A percentile compares a stretch with the other conserved stretches of the same genome.
Evolutionary conservation across 1,284 basidiomycete species (phyloP).

Genomic region (Heterobasidion occidentale): DNA sequence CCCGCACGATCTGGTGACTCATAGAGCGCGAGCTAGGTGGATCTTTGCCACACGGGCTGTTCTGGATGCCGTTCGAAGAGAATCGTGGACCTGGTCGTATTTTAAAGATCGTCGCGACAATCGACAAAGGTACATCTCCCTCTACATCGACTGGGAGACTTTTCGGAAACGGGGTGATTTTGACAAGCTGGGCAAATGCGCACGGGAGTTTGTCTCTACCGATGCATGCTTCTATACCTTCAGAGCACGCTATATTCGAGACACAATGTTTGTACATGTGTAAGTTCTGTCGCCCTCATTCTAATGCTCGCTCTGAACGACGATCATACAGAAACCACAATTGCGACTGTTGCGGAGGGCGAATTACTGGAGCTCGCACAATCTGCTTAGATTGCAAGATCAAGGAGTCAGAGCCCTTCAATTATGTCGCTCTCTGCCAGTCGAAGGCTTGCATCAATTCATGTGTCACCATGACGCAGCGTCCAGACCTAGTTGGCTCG

Average conservation of each 20-base stretch:
- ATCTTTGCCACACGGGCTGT: neutral
- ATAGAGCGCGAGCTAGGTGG: neutral
- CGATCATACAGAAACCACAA: neutral
- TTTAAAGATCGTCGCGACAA: neutral
- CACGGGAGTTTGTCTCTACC: neutral
- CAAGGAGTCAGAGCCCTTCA: neutral
- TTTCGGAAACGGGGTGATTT: neutral
- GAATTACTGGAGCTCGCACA: neutral
- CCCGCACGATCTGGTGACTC: neutral
- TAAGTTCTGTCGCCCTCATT: neutral
- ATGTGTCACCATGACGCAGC: neutral
- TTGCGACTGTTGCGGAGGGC: neutral
- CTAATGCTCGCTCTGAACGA: neutral
- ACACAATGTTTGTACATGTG: neutral
- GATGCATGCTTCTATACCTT: neutral
- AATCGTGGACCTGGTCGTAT: neutral
- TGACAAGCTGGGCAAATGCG: neutral
- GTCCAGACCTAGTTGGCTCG: neutral
- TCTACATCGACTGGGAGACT: neutral
- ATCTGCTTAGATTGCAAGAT: neutral
- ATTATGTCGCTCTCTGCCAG: neutral
- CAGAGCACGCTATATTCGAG: neutral
- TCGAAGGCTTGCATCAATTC: neutral
- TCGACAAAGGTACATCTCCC: neutral
- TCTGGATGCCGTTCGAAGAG: neutral